Conservation (phyloP, 192 early-diverging fungal species). For the Coemansia interrupta region DNA sequence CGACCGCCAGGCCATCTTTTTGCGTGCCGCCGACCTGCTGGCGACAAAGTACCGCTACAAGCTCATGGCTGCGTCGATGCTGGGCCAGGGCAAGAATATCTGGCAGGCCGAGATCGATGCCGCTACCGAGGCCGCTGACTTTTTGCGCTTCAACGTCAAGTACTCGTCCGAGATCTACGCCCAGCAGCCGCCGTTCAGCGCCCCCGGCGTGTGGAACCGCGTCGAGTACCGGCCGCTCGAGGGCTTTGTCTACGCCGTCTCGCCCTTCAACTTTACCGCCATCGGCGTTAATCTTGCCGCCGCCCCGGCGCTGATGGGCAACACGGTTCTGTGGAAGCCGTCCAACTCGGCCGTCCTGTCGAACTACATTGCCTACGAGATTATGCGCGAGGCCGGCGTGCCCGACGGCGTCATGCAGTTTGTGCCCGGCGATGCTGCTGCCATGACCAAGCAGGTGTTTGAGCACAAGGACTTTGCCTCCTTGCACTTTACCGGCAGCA, state of each 20-base stretch:
- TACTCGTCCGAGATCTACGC: slow-evolving; percentile 91
- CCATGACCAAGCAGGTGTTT: slow-evolving; percentile 77
- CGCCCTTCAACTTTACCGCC: slow-evolving; percentile 99
- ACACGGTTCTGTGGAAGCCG: slow-evolving; percentile 97
- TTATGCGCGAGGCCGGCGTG: slow-evolving; percentile 91
- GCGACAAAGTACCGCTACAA: slow-evolving; percentile 87
- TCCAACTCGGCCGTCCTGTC: slow-evolving; percentile 81
- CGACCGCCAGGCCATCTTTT: slow-evolving; percentile 92
- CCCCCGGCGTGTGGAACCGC: slow-evolving; percentile 85
- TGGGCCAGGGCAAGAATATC: slow-evolving; percentile 96
- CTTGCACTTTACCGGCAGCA: slow-evolving; percentile 95
- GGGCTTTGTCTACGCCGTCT: slow-evolving; percentile 96
- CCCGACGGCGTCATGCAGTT: slow-evolving; percentile 98
- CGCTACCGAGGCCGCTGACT: slow-evolving; percentile 91
- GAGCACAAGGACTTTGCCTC: slow-evolving; percentile 89
- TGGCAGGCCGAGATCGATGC: slow-evolving; percentile 99
- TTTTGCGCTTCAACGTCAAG: slow-evolving; percentile 93
- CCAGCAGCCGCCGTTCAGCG: slow-evolving; percentile 88
- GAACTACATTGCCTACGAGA: slow-evolving; percentile 87
- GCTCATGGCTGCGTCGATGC: slow-evolving; percentile 92
- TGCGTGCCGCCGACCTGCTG: slow-evolving; percentile 95
- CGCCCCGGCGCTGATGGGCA: slow-evolving; percentile 96
- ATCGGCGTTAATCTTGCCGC: slow-evolving; percentile 93
- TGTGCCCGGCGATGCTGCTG: slow-evolving; percentile 82
- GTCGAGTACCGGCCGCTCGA: slow-evolving; percentile 93